A percentile compares a stretch with the other conserved stretches of the same genome.
phyloP scores from a whole-genome alignment of 2,329 filamentous ascomycete species.

The Aureobasidium subglaciale region DNA sequence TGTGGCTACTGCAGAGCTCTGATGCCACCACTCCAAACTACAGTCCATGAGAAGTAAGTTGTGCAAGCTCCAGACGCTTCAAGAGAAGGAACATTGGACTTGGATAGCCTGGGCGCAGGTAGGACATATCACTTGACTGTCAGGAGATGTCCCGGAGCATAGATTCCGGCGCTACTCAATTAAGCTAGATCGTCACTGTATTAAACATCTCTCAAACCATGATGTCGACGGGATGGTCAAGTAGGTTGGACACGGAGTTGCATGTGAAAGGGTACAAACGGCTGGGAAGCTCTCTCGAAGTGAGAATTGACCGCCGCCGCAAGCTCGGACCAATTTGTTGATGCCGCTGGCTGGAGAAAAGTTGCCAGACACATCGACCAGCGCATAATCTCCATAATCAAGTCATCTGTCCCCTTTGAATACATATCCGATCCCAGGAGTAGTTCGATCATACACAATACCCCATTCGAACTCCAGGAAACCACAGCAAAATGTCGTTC shows the following conservation, averaged over 20 bases:
- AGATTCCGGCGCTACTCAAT: too few relatives aligned
- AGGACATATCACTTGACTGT: not conserved
- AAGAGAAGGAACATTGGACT: too few relatives aligned
- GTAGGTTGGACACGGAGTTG: not conserved
- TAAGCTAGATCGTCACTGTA: too few relatives aligned
- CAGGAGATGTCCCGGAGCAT: too few relatives aligned
- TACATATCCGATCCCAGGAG: not conserved
- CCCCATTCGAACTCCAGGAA: not conserved
- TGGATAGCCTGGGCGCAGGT: too few relatives aligned
- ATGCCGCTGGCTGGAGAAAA: conserved; percentile 3
- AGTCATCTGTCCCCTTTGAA: not conserved
- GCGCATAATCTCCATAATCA: conserved; percentile 2
- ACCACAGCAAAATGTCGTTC: conserved; percentile 65
- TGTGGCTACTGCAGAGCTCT: not conserved
- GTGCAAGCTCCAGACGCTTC: not conserved
- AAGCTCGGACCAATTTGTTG: conserved; percentile 6
- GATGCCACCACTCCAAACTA: not conserved
- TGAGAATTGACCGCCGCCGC: not conserved
- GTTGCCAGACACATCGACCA: conserved; percentile 3
- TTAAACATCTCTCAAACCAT: too few relatives aligned
- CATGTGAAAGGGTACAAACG: not conserved
- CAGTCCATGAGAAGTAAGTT: not conserved
- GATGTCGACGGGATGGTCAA: too few relatives aligned
- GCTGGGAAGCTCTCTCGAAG: not conserved
- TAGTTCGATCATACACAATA: not conserved